phyloP scores from a whole-genome alignment of 1,284 basidiomycete species.

The Agaricales sp. region DNA sequence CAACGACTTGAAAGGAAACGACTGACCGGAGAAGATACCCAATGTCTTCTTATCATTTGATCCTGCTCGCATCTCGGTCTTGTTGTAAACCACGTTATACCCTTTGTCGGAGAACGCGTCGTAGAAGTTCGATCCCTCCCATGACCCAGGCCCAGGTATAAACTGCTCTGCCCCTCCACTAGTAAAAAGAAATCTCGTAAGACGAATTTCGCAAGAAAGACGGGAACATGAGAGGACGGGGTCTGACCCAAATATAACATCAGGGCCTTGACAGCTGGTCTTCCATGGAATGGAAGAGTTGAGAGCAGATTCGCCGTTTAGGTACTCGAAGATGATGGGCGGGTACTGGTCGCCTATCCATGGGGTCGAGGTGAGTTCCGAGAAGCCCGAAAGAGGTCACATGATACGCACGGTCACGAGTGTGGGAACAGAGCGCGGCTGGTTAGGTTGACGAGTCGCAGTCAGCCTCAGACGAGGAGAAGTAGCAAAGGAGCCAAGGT shows the following conservation, averaged over 20 bases:
- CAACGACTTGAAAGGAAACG: neutral
- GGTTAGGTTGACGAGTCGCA: neutral
- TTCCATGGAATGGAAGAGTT: conserved; percentile 27
- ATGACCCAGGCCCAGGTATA: conserved; percentile 23
- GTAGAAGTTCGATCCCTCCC: conserved; percentile 27
- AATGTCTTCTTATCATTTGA: conserved; percentile 24
- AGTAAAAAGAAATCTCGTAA: neutral
- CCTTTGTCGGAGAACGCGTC: conserved; percentile 26
- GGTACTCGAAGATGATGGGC: conserved; percentile 25
- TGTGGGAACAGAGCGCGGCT: conserved; percentile 29
- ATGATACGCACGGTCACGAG: conserved; percentile 22
- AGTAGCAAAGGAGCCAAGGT: neutral
- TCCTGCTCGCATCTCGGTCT: conserved; percentile 20
- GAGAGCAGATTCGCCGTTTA: conserved; percentile 20
- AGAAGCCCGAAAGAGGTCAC: neutral
- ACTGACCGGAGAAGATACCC: conserved; percentile 29
- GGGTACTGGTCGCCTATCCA: conserved; percentile 17
- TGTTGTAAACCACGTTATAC: conserved; percentile 28
- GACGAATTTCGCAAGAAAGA: neutral
- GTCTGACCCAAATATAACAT: conserved; percentile 29
- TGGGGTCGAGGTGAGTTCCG: neutral
- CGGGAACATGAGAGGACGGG: neutral
- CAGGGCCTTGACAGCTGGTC: conserved; percentile 26
- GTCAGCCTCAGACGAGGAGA: neutral
- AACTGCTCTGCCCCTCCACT: conserved; percentile 34